Conservation (phyloP, 75 land plant genomes). For the Cupressus sempervirens region DNA sequence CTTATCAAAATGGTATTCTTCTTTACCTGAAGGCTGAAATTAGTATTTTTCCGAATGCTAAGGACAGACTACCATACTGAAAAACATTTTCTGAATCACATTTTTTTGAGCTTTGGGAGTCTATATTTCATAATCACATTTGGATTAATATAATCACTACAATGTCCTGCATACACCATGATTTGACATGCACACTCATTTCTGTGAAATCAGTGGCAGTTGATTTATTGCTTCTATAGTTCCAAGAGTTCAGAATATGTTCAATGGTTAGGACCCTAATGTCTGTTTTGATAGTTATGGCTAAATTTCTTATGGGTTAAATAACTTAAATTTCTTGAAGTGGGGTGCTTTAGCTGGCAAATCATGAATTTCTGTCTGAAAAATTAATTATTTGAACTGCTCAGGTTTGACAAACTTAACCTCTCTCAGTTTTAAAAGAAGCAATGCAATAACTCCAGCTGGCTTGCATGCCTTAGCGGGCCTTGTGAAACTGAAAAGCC, state of each 20-base stretch:
- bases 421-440: slow-evolving; percentile 73
- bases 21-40: not conserved
- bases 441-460: slow-evolving; percentile 55
- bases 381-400: slow-evolving; percentile 1
- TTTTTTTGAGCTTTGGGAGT: not conserved
- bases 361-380: not conserved
- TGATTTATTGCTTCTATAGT: not conserved
- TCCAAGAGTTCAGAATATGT: not conserved
- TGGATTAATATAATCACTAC: not conserved
- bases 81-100: not conserved
- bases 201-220: not conserved
- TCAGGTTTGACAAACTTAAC: slow-evolving; percentile 80
- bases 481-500: slow-evolving; percentile 56
- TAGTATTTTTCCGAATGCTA: not conserved
- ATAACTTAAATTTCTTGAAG: not conserved
- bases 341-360: slow-evolving; percentile 1
- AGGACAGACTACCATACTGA: not conserved
- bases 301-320: not conserved
- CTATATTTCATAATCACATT: not conserved
- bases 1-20: not conserved
- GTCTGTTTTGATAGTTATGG: not conserved
- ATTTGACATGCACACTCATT: not conserved
- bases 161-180: not conserved
- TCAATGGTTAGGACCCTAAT: not conserved
- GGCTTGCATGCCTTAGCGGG: slow-evolving; percentile 66